These are phyloP conservation scores for Moricandia moricandioides DNA, from an alignment of 345 rosid genomes.

Conservation along the genomic window DNA sequence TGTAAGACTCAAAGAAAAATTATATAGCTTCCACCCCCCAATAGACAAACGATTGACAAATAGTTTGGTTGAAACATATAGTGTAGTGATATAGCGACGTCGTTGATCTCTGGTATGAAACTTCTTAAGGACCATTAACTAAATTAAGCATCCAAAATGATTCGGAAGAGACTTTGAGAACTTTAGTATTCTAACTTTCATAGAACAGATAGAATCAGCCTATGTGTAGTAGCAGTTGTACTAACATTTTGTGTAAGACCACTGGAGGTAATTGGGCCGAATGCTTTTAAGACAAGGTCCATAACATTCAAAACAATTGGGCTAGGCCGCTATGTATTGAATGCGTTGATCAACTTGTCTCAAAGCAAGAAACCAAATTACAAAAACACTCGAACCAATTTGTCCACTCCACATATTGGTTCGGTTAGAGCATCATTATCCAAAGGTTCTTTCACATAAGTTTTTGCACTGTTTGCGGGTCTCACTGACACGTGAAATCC, in stretches of 20 bases:
- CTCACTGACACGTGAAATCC: too few relatives aligned
- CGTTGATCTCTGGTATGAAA: neutral
- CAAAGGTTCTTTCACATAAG: too few relatives aligned
- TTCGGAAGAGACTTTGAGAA: neutral
- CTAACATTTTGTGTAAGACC: neutral
- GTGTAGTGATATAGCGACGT: neutral
- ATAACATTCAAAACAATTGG: neutral
- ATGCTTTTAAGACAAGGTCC: neutral
- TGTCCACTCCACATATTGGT: slow-evolving; percentile 6
- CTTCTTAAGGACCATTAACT: neutral
- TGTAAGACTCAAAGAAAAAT: neutral
- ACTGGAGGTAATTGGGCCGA: neutral
- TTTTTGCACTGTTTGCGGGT: too few relatives aligned
- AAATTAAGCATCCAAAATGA: neutral
- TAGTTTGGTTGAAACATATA: neutral
- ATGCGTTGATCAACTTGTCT: neutral
- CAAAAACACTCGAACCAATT: neutral
- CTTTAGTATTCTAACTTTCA: neutral
- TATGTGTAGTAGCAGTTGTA: neutral
- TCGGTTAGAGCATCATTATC: neutral
- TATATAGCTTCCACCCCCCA: neutral
- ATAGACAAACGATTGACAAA: neutral
- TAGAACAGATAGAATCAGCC: neutral
- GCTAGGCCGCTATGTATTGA: neutral
- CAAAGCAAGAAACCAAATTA: neutral